Base-by-base conservation (phyloP, 495 filamentous ascomycete species). In the Penicillium lagena region DNA sequence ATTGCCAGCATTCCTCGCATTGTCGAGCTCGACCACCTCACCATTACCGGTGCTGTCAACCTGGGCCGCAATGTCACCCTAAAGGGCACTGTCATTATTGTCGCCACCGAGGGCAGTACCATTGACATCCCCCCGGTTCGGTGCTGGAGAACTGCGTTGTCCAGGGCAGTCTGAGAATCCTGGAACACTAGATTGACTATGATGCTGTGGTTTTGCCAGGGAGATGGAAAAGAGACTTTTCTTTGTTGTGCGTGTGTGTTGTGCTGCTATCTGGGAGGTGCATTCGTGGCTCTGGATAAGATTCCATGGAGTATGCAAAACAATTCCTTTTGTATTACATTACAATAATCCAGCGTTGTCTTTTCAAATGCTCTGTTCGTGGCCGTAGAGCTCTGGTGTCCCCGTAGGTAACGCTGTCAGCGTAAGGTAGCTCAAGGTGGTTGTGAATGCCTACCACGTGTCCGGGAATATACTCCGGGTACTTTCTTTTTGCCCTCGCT, bases 41-140 rank as follows among this genome's bases (percentile, higher is more conserved):
- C 93, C 53, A 90, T 99, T 55, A 99, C 93, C 15, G 93, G 93
- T 59, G 86, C 87, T 31, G 94, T 99, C 55, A 97, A 95, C 74
- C 76, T 99, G 34, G 93, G 93, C 49, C 83, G 94, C 39, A 90
- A 90, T 39, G 93, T 99, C 36, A 90, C 86, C 31, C 73, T 97
- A 45, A 99, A 97, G 81, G 93, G 93, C 29, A 98, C 94, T n/a
- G 93, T 99, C 60, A 99, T 99, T 61, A 99, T 99, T 59, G 93
- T 99, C 32, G 93, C 93, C 10, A 96, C 90, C 35, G 93, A 99
- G 73, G 89, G 90, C 46, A 88, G 85, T 75, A 97, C 94, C 48
- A 99, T 99, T 55, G 93, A 99, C 67, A 84, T 99, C 59, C 93
- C 93, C 33, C 89, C 91, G 7, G 93, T 61, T 95, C 89, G 12